Conservation (phyloP, 345 rosid species). For the Psidium friedrichsthalianum region DNA sequence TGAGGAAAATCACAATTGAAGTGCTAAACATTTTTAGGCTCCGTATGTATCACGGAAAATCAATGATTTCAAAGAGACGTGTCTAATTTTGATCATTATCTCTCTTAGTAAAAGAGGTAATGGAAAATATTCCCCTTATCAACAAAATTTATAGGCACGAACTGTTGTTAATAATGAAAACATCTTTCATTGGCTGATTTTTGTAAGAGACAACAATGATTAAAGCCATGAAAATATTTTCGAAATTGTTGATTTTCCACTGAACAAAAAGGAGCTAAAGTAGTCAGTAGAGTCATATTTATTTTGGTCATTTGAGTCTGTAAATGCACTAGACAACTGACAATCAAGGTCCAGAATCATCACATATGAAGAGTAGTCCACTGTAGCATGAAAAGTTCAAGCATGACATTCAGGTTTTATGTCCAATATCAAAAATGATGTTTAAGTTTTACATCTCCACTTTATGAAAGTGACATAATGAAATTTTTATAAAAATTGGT, state of each 20-base stretch:
- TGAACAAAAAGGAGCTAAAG: not conserved
- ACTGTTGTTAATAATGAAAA: not conserved
- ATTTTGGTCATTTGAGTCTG: not conserved
- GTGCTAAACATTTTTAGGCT: not conserved
- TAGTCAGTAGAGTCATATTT: not conserved
- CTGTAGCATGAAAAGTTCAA: not conserved
- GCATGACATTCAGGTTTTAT: not conserved
- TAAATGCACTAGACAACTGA: not conserved
- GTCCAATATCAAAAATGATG: not conserved
- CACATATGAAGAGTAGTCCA: not conserved
- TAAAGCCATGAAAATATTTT: not conserved
- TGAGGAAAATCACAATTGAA: not conserved
- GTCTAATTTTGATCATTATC: not conserved
- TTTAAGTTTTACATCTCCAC: not conserved
- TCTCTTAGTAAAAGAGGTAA: not conserved
- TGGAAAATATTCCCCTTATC: not conserved
- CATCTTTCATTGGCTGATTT: not conserved
- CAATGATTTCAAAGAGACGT: not conserved
- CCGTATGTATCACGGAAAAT: not conserved
- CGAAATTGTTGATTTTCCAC: not conserved
- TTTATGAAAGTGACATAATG: not conserved
- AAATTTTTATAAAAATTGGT: not conserved
- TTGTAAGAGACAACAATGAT: not conserved
- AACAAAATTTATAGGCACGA: not conserved
- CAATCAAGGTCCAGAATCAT: not conserved